A percentile compares a stretch with the other conserved stretches of the same genome.
These are phyloP conservation scores for Prunus padus DNA, from an alignment of 306 rosid genomes.

Conservation along the genomic window DNA sequence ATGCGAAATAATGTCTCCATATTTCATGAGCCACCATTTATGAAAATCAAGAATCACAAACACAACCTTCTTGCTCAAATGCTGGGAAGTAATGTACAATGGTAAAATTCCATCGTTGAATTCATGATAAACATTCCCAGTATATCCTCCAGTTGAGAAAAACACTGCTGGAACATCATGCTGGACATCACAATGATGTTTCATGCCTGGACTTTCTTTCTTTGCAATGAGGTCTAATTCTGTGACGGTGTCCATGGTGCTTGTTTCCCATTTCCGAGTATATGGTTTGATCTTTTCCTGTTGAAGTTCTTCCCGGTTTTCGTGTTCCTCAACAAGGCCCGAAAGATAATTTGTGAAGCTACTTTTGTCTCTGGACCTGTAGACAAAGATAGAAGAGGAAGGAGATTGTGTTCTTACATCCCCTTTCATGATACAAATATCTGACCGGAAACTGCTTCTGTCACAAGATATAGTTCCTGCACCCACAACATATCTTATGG, in stretches of 20 bases:
- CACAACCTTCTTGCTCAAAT: slow-evolving; percentile 68
- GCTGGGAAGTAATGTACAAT: slow-evolving; percentile 73
- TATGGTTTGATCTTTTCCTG: slow-evolving; percentile 72
- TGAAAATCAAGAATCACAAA: slow-evolving; percentile 84
- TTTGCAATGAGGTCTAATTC: slow-evolving; percentile 57
- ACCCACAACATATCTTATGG: background rate
- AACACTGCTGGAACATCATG: slow-evolving; percentile 86
- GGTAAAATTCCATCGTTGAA: slow-evolving; percentile 92
- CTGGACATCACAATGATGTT: slow-evolving; percentile 54
- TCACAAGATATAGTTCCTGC: slow-evolving; percentile 79
- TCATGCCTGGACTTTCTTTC: slow-evolving; percentile 24
- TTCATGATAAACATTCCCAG: slow-evolving; percentile 90
- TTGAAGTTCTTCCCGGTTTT: slow-evolving; percentile 30
- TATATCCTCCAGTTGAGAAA: slow-evolving; percentile 90
- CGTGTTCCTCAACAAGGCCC: background rate
- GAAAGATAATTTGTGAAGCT: slow-evolving; percentile 18
- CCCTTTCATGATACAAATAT: slow-evolving; percentile 84
- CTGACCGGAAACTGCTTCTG: slow-evolving; percentile 76
- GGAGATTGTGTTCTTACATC: slow-evolving; percentile 66
- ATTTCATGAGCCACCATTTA: slow-evolving; percentile 81
- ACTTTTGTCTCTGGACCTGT: slow-evolving; percentile 18
- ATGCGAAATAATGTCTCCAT: slow-evolving; percentile 62
- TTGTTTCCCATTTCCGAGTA: slow-evolving; percentile 87
- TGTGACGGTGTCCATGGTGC: slow-evolving; percentile 65
- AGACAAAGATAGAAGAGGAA: slow-evolving; percentile 69